Conservation (phyloP, 2,329 filamentous ascomycete genomes). For the Penicillium glabrum region DNA sequence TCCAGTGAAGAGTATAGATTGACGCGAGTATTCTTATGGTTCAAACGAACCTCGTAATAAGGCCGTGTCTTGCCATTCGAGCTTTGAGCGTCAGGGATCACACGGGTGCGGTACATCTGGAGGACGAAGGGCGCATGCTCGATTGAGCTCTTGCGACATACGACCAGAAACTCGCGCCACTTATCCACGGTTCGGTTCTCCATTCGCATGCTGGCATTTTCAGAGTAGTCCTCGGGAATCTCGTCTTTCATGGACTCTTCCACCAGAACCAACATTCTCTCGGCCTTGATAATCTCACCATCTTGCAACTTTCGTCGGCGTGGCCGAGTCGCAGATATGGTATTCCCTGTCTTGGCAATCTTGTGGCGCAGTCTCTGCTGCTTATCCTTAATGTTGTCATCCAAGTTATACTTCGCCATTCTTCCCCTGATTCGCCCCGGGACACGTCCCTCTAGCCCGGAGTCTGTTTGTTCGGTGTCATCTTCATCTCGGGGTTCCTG, state of each 20-base stretch:
- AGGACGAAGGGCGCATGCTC: slow-evolving; percentile 57
- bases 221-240: slow-evolving; percentile 61
- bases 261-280: slow-evolving; percentile 66
- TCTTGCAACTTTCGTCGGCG: slow-evolving; percentile 46
- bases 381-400: slow-evolving; percentile 43
- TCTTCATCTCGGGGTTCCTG: slow-evolving; percentile 37
- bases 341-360: slow-evolving; percentile 37
- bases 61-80: slow-evolving; percentile 55
- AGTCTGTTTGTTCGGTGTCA: slow-evolving; percentile 13
- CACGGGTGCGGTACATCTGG: slow-evolving; percentile 62
- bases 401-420: slow-evolving; percentile 46
- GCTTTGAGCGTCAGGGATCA: slow-evolving; percentile 61
- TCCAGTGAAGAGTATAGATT: slow-evolving; percentile 67
- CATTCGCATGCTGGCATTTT: slow-evolving; percentile 61
- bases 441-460: slow-evolving; percentile 5
- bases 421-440: slow-evolving; percentile 29
- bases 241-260: slow-evolving; percentile 54
- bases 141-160: slow-evolving; percentile 59
- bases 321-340: slow-evolving; percentile 34
- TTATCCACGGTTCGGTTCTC: slow-evolving; percentile 61
- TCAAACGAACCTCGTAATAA: slow-evolving; percentile 58
- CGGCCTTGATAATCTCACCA: slow-evolving; percentile 66
- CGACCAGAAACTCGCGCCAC: slow-evolving; percentile 64
- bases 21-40: slow-evolving; percentile 54
- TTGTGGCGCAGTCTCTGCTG: slow-evolving; percentile 41